phyloP scores from a whole-genome alignment of 129 eudicot genomes.

The Chrysanthemum seticuspe region DNA sequence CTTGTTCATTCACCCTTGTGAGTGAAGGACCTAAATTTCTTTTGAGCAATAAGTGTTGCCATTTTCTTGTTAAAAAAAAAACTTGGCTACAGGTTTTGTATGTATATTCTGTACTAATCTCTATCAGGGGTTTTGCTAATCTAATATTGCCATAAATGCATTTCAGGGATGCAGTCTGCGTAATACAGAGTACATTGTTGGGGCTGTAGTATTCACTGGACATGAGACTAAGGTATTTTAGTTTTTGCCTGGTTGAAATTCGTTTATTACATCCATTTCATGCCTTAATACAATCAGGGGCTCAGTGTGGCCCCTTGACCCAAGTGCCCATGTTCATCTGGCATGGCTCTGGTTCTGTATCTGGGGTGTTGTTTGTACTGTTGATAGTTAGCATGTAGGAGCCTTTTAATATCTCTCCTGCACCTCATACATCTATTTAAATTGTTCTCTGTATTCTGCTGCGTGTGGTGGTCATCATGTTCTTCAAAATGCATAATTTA shows the following conservation, averaged over 20 bases:
- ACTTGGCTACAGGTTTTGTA: slow-evolving; percentile 19
- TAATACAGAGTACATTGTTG: slow-evolving; percentile 85
- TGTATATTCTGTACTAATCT: neutral
- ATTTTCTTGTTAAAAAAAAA: neutral
- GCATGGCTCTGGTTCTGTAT: slow-evolving; percentile 14
- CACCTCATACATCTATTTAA: neutral
- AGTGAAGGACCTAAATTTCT: slow-evolving; percentile 13
- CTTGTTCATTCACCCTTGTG: neutral
- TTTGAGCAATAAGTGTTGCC: slow-evolving; percentile 13
- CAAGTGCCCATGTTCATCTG: neutral
- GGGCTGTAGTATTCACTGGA: slow-evolving; percentile 87
- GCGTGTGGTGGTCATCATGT: neutral
- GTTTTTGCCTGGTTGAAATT: slow-evolving; percentile 14
- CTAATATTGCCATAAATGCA: slow-evolving; percentile 25
- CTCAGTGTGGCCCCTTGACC: neutral
- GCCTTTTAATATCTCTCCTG: slow-evolving; percentile 9
- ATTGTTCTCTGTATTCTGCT: slow-evolving; percentile 15
- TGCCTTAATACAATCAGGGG: slow-evolving; percentile 4
- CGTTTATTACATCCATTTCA: slow-evolving; percentile 7
- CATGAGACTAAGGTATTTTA: slow-evolving; percentile 87
- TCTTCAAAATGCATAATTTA: slow-evolving; percentile 10
- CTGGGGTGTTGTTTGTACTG: neutral
- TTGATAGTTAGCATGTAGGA: slow-evolving; percentile 15
- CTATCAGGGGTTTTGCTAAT: slow-evolving; percentile 12
- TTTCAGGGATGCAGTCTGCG: slow-evolving; percentile 94